A percentile compares a stretch with the other conserved stretches of the same genome.
Evolutionary conservation across 2,329 filamentous ascomycete species (phyloP).

Genomic region (Colletotrichum sp.): DNA sequence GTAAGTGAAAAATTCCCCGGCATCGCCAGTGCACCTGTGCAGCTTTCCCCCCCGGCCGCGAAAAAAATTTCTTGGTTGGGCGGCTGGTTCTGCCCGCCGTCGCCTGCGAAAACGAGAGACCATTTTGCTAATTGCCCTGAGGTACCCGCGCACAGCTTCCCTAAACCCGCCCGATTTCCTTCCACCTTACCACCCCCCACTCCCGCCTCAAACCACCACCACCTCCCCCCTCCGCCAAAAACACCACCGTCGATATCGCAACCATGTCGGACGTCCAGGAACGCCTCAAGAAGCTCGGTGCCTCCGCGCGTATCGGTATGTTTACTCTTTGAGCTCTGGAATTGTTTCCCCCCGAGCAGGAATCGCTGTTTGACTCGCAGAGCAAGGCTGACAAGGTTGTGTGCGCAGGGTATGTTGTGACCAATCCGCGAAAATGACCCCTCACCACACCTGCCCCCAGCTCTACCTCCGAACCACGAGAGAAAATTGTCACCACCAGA

Average conservation of each 20-base stretch:
- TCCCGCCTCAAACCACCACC: constrained; percentile 23
- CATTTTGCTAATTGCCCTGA: constrained; percentile 22
- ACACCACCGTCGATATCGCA: constrained; percentile 23
- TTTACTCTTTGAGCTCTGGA: not conserved
- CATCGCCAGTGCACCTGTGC: not conserved
- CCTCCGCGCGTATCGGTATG: constrained; percentile 69
- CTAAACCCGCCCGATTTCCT: constrained; percentile 13
- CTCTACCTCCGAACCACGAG: not conserved
- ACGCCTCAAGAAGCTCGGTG: constrained; percentile 65
- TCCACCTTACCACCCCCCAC: constrained; percentile 29
- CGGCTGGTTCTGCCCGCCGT: constrained; percentile 8
- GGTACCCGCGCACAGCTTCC: constrained; percentile 16
- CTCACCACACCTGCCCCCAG: not conserved
- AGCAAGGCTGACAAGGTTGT: constrained; percentile 14
- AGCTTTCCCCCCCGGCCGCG: not conserved
- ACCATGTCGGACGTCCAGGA: constrained; percentile 63
- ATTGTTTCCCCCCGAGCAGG: not conserved
- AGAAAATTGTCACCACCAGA: not conserved
- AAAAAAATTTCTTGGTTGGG: not conserved
- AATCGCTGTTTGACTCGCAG: not conserved
- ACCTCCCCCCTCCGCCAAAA: not conserved
- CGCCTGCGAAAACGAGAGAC: constrained; percentile 7
- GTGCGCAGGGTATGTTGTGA: constrained; percentile 40
- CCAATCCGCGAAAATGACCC: constrained; percentile 20
- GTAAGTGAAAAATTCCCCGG: not conserved